Conservation (phyloP, 805 yeast genomes). For the Candida nonsorbophila region DNA sequence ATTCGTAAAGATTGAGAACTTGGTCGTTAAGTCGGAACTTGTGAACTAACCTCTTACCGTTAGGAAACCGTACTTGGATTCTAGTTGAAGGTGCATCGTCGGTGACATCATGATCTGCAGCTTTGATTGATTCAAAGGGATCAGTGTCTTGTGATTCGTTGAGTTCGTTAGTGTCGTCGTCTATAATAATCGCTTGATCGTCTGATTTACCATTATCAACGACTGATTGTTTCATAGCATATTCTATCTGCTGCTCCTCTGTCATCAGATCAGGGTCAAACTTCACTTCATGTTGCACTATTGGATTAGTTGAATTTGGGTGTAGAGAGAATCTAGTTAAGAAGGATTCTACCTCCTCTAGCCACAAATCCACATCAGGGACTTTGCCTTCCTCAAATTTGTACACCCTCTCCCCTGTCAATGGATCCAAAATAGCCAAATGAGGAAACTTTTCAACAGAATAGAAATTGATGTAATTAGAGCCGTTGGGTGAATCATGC, state of each 20-base stretch:
- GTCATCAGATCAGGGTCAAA: slow-evolving; percentile 62
- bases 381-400: slow-evolving; percentile 64
- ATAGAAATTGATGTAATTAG: slow-evolving; percentile 66
- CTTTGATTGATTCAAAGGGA: slow-evolving; percentile 43
- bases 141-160: slow-evolving; percentile 11
- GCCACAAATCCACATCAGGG: slow-evolving; percentile 57
- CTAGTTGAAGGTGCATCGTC: slow-evolving; percentile 59
- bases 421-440: slow-evolving; percentile 86
- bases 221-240: slow-evolving; percentile 68
- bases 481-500: slow-evolving; percentile 70
- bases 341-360: slow-evolving; percentile 66
- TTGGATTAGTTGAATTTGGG: slow-evolving; percentile 60
- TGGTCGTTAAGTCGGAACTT: slow-evolving; percentile 55
- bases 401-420: slow-evolving; percentile 86
- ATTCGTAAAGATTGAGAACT: slow-evolving; percentile 57
- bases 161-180: slow-evolving; percentile 11
- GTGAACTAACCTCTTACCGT: slow-evolving; percentile 77
- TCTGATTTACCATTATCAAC: slow-evolving; percentile 20
- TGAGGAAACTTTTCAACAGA: slow-evolving; percentile 74
- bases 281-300: slow-evolving; percentile 52
- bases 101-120: slow-evolving; percentile 62
- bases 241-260: slow-evolving; percentile 79
- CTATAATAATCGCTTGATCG: slow-evolving; percentile 20
- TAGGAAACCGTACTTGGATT: slow-evolving; percentile 83
- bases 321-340: slow-evolving; percentile 59